Evolutionary conservation across 2,329 filamentous ascomycete species (phyloP).

Genomic region (Cryphonectria japonica): DNA sequence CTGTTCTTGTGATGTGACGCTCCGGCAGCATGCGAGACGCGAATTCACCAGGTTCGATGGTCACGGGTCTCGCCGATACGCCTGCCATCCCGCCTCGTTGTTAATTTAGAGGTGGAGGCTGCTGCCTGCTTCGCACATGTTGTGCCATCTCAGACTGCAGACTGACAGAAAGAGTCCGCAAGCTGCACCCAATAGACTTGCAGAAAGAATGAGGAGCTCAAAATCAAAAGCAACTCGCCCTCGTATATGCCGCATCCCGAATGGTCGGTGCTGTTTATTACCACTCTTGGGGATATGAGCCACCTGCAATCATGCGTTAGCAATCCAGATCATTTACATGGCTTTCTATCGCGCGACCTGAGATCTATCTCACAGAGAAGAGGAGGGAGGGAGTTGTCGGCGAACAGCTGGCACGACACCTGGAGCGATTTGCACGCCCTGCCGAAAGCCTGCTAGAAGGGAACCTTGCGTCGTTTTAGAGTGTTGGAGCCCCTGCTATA

Average conservation of each 20-base stretch:
- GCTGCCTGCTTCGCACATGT: neutral
- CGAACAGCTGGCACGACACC: too few relatives aligned
- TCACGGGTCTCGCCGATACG: neutral
- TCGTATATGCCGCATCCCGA: neutral
- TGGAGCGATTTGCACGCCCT: too few relatives aligned
- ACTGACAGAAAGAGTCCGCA: neutral
- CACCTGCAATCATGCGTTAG: neutral
- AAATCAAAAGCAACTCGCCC: neutral
- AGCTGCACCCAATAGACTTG: neutral
- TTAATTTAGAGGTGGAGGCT: neutral
- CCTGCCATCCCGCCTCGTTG: too few relatives aligned
- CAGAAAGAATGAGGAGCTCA: neutral
- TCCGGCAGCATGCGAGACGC: neutral
- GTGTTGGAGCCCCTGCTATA: too few relatives aligned
- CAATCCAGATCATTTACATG: neutral
- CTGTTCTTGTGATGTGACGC: neutral
- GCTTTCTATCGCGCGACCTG: too few relatives aligned
- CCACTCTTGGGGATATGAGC: neutral
- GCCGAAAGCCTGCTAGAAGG: too few relatives aligned
- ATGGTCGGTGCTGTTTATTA: neutral
- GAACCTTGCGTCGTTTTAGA: too few relatives aligned
- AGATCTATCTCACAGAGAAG: too few relatives aligned
- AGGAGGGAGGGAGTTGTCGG: too few relatives aligned
- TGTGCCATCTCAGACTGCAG: neutral
- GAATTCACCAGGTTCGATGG: neutral